Evolutionary conservation across 768 basidiomycete species (phyloP).

Genomic region (Lactarius hengduanensis): DNA sequence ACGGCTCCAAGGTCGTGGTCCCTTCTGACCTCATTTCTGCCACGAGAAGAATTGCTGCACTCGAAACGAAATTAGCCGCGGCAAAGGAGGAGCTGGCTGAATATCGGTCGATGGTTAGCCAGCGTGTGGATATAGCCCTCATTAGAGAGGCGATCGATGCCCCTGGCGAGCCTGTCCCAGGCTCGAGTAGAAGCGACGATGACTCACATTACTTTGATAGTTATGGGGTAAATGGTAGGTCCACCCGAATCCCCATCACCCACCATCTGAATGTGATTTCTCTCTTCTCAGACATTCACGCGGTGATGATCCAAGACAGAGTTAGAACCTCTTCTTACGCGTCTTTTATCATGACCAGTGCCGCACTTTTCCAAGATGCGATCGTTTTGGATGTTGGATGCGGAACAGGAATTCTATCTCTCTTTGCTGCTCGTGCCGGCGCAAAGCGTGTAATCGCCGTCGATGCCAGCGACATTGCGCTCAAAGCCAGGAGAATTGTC

Average conservation of each 20-base stretch:
- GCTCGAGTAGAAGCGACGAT: constrained; percentile 56
- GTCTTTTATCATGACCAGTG: constrained; percentile 83
- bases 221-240: constrained; percentile 81
- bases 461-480: constrained; percentile 76
- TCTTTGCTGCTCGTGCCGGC: constrained; percentile 87
- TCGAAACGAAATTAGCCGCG: constrained; percentile 61
- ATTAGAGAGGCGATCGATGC: constrained; percentile 46
- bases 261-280: neutral
- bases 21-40: constrained; percentile 38
- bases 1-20: constrained; percentile 35
- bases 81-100: constrained; percentile 61
- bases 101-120: constrained; percentile 56
- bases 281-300: constrained; percentile 73
- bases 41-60: constrained; percentile 48
- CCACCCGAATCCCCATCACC: neutral
- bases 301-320: constrained; percentile 95
- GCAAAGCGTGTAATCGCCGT: constrained; percentile 90
- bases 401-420: constrained; percentile 88
- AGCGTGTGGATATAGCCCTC: constrained; percentile 48
- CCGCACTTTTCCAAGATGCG: constrained; percentile 76
- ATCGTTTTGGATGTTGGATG: constrained; percentile 95
- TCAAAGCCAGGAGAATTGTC: constrained; percentile 50
- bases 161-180: constrained; percentile 30
- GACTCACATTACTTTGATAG: constrained; percentile 94
- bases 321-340: constrained; percentile 93